Evolutionary conservation across 805 yeast genomes (phyloP).

Genomic region (Wickerhamiella qilinensis): DNA sequence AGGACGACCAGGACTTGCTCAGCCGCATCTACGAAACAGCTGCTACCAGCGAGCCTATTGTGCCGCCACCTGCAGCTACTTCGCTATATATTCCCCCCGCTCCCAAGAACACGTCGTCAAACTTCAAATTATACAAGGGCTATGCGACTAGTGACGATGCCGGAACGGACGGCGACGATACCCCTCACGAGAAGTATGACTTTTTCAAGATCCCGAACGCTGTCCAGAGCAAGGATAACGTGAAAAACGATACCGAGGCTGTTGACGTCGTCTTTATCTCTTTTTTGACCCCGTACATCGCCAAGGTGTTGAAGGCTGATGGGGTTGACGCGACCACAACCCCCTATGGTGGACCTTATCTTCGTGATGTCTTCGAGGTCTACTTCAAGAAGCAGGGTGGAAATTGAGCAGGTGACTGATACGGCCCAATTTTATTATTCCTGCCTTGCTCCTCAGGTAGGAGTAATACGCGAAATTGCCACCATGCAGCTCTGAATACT

Average conservation of each 20-base stretch:
- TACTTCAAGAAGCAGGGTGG: no score
- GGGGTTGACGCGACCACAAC: constrained; percentile 2
- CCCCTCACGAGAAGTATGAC: constrained; percentile 41
- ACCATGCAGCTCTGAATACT: no score
- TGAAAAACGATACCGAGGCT: constrained; percentile 16
- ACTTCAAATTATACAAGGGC: constrained; percentile 27
- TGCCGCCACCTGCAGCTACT: background rate
- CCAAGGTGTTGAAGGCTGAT: constrained; percentile 25
- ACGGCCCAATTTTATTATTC: background rate
- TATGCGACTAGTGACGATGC: constrained; percentile 68
- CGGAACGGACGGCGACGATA: constrained; percentile 76
- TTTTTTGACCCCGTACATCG: constrained; percentile 40
- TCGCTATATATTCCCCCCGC: background rate
- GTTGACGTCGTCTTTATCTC: constrained; percentile 48
- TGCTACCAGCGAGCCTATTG: background rate
- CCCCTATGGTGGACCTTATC: constrained; percentile 5
- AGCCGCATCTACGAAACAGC: background rate
- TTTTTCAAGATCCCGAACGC: constrained; percentile 61
- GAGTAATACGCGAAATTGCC: no score
- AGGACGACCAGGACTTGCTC: background rate
- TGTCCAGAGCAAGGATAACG: constrained; percentile 31
- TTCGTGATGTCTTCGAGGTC: constrained; percentile 8
- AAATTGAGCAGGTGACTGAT: background rate
- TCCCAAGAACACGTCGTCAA: background rate
- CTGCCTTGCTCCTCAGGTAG: no score